These are phyloP conservation scores for Fusarium pseudograminearum DNA, from an alignment of 2,329 filamentous ascomycete genomes.

Conservation along the genomic window DNA sequence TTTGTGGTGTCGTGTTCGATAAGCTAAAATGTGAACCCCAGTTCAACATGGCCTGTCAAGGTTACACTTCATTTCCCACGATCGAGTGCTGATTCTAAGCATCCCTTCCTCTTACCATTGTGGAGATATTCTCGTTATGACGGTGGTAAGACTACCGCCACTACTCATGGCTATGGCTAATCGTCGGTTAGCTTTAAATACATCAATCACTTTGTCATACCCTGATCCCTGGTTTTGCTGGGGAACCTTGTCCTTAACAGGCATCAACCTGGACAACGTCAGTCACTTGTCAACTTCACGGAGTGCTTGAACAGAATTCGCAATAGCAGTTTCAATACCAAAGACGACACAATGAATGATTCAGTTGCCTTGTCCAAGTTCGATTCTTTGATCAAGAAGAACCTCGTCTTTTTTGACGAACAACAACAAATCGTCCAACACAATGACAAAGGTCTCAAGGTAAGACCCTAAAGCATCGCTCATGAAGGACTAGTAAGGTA, in stretches of 20 bases:
- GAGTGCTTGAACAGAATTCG: neutral
- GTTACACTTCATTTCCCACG: neutral
- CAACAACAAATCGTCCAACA: neutral
- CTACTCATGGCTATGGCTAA: neutral
- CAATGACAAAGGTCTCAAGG: neutral
- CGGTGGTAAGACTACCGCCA: no score
- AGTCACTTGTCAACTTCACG: neutral
- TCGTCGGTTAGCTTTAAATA: neutral
- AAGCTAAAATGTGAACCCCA: neutral
- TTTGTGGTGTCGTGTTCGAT: neutral
- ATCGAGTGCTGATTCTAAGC: neutral
- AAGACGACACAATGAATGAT: neutral
- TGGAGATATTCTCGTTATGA: no score
- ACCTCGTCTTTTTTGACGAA: neutral
- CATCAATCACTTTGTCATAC: neutral
- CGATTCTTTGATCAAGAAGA: neutral
- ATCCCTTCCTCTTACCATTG: no score
- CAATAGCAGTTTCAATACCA: no score
- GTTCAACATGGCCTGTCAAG: neutral
- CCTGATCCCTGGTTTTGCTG: neutral
- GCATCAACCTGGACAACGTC: neutral
- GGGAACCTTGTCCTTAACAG: neutral
- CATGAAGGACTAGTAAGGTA: rapidly evolving
- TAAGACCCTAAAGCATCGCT: rapidly evolving
- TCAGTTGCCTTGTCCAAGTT: neutral